Evolutionary conservation across 345 rosid species (phyloP).

Genomic region (Pugionium dolabratum): DNA sequence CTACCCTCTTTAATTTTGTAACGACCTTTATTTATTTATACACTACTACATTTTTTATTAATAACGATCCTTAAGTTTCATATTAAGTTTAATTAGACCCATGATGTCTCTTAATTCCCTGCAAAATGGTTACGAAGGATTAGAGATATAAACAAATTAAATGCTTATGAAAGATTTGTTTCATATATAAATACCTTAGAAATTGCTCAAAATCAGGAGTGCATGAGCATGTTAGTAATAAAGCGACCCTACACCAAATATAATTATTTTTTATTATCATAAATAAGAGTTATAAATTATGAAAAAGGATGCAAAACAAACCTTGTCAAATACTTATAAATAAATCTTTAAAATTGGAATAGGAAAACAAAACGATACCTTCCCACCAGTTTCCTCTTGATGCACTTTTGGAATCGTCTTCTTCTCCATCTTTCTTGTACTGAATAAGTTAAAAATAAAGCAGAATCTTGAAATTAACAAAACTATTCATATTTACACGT

Average conservation of each 20-base stretch:
- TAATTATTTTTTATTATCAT: neutral
- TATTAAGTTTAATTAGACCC: neutral
- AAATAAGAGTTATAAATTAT: neutral
- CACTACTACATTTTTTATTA: neutral
- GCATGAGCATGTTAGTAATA: conserved; percentile 44
- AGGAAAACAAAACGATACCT: conserved; percentile 49
- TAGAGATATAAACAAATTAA: neutral
- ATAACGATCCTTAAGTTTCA: neutral
- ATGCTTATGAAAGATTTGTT: neutral
- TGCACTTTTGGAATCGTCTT: conserved; percentile 58
- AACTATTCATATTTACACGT: neutral
- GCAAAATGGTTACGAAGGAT: conserved; percentile 18
- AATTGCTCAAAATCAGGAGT: conserved; percentile 16
- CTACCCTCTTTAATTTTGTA: conserved; percentile 9
- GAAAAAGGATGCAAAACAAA: conserved; percentile 16
- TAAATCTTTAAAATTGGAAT: neutral
- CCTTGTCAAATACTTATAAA: neutral
- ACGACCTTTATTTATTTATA: conserved; percentile 6
- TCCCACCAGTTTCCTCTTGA: conserved; percentile 98
- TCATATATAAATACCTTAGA: conserved; percentile 15
- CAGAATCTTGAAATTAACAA: conserved; percentile 7
- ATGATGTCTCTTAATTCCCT: conserved; percentile 25
- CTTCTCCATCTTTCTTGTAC: conserved; percentile 64
- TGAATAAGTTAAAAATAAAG: conserved; percentile 26
- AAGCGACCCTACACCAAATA: conserved; percentile 51